Conservation (phyloP, 2,329 filamentous ascomycete genomes). For the Lasiodiplodia theobromae region DNA sequence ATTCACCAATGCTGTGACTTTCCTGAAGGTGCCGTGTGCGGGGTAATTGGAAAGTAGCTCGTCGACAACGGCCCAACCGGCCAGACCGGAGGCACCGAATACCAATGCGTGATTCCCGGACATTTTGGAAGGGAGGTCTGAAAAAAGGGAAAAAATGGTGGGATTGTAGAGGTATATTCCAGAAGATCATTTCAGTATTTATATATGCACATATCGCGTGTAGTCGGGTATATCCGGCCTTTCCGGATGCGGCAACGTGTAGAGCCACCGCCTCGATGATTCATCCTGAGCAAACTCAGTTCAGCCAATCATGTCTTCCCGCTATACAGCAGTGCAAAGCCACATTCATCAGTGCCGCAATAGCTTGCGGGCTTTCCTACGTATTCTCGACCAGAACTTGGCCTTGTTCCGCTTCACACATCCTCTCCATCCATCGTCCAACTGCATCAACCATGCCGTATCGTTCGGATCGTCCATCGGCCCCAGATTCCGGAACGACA, state of each 20-base stretch:
- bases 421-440: background rate
- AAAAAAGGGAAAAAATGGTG: background rate
- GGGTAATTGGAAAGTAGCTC: slow-evolving; percentile 50
- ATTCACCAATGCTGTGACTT: slow-evolving; percentile 52
- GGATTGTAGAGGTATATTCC: background rate
- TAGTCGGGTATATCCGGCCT: background rate
- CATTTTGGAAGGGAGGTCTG: background rate
- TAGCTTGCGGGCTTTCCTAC: background rate
- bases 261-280: background rate
- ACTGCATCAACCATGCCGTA: background rate
- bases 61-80: slow-evolving; percentile 53
- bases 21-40: slow-evolving; percentile 41
- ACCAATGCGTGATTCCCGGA: slow-evolving; percentile 46
- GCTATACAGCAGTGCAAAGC: no score
- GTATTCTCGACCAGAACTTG: background rate
- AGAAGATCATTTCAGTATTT: background rate
- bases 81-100: slow-evolving; percentile 53
- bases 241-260: background rate
- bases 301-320: background rate
- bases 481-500: background rate
- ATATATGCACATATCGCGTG: background rate
- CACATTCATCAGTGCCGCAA: background rate
- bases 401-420: background rate
- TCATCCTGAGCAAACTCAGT: background rate
- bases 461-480: background rate